Conservation (phyloP, 164 flowering plant species). For the Vitis rotundifolia region DNA sequence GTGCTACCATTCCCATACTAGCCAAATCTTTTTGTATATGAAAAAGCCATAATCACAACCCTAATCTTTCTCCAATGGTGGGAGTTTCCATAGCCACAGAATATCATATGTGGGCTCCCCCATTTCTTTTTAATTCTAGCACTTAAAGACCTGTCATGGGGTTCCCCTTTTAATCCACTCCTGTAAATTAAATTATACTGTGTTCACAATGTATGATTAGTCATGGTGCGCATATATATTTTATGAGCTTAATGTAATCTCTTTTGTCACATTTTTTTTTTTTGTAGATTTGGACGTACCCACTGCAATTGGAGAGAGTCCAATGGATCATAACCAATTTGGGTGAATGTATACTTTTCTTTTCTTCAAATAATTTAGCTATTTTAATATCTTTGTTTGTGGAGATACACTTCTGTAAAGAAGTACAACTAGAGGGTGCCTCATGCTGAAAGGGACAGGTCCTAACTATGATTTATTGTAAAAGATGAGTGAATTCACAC, state of each 20-base stretch:
- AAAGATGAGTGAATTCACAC: too few species aligned
- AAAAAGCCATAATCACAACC: neutral
- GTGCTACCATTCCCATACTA: too few species aligned
- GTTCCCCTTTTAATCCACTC: too few species aligned
- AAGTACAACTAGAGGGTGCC: neutral
- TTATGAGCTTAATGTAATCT: neutral
- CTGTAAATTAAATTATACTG: too few species aligned
- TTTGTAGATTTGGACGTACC: neutral
- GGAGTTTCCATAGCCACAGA: neutral
- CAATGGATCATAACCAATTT: neutral
- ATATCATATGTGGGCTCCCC: neutral
- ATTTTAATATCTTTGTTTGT: neutral
- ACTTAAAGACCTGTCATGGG: too few species aligned
- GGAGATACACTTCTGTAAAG: neutral
- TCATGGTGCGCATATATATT: too few species aligned
- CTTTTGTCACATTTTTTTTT: neutral
- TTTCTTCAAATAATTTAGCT: neutral
- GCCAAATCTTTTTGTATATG: too few species aligned
- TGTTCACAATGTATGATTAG: too few species aligned
- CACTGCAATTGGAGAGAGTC: neutral
- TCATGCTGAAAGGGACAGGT: neutral
- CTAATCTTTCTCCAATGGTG: neutral
- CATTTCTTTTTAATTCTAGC: neutral
- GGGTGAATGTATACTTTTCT: neutral
- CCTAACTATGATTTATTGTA: too few species aligned